Evolutionary conservation across 768 basidiomycete genomes (phyloP).

Genomic region (Termitomyces sp.): DNA sequence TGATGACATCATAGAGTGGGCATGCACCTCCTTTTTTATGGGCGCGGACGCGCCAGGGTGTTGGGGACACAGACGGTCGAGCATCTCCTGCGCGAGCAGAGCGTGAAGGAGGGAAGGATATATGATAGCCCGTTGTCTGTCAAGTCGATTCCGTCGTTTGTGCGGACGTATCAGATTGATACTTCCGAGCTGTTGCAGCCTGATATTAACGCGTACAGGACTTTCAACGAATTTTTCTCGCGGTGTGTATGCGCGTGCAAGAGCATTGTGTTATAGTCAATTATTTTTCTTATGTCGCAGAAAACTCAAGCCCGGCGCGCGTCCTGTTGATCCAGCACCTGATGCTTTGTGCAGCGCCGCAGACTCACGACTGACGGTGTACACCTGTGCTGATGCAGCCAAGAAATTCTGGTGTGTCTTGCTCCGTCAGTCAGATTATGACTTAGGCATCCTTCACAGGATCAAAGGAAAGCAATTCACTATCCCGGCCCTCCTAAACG

Average conservation of each 20-base stretch:
- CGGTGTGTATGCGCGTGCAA: constrained; percentile 29
- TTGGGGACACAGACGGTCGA: constrained; percentile 44
- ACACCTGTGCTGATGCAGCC: constrained; percentile 48
- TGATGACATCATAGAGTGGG: constrained; percentile 35
- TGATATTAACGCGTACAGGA: constrained; percentile 54
- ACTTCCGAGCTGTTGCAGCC: constrained; percentile 56
- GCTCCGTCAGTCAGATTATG: neutral
- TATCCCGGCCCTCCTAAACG: constrained; percentile 51
- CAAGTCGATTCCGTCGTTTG: constrained; percentile 48
- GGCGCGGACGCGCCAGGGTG: constrained; percentile 41
- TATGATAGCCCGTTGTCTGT: constrained; percentile 49
- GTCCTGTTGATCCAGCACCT: constrained; percentile 53
- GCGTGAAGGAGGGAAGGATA: constrained; percentile 51
- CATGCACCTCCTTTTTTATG: constrained; percentile 74
- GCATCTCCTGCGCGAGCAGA: constrained; percentile 46
- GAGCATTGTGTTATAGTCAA: no score
- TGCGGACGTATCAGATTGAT: constrained; percentile 48
- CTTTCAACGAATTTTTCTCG: constrained; percentile 78
- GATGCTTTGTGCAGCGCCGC: constrained; percentile 57
- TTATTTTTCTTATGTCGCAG: constrained; percentile 17
- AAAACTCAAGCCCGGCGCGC: constrained; percentile 49
- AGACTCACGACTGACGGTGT: constrained; percentile 72
- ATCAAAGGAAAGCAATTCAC: constrained; percentile 70
- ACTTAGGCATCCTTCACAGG: constrained; percentile 22
- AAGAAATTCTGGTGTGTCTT: constrained; percentile 57